Evolutionary conservation across 352 stramenopile species (phyloP), one percentile per base, ranked within the genome.

Genomic region (Blastocystis sp.): DNA sequence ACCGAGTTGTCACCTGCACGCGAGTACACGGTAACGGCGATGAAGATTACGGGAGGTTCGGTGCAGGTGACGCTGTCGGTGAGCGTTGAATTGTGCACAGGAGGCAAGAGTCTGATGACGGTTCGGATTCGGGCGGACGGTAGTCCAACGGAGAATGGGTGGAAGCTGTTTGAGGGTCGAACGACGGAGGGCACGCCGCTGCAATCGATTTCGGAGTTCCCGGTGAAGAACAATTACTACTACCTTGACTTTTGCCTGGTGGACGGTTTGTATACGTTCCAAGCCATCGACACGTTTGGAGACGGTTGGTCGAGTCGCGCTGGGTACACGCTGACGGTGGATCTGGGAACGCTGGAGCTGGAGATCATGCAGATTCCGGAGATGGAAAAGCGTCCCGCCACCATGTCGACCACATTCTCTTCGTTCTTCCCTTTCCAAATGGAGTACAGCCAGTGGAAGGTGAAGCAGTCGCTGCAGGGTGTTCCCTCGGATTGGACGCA

Each of bases 241-340:
- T 65, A 65, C 56, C 18, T 65, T n/a, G 56, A 65, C 29, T 8
- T 36, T 8, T 65, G 56, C 29, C 32, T 38, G 18, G 7, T 9
- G n/a, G 11, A 73, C 27, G 36, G 63, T 0, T 6, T 73, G 3
- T 73, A 73, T 32, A 73, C 63, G 9, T 73, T 73, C n/a, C n/a
- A 73, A 18, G 63, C 24, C 16, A 11, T 54, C 4, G 63, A 73
- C 27, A 34, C 32, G 9, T 40, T 54, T 40, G 63, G 63, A 40
- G 63, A 73, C 27, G 63, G 63, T n/a, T 73, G 63, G 63, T 51
- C 9, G 9, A 11, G 9, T n/a, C 11, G 7, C n/a, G n/a, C 34
- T 21, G 63, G 63, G 7, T 78, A 78, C 48, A 38, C n/a, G 21
- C 67, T 78, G 14, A 61, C 67, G 18, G 67, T 78, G 24, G 67